Evolutionary conservation across 1,284 basidiomycete species (phyloP), one percentile per base, ranked within the genome.

Genomic region (Wallemia mellicola): DNA sequence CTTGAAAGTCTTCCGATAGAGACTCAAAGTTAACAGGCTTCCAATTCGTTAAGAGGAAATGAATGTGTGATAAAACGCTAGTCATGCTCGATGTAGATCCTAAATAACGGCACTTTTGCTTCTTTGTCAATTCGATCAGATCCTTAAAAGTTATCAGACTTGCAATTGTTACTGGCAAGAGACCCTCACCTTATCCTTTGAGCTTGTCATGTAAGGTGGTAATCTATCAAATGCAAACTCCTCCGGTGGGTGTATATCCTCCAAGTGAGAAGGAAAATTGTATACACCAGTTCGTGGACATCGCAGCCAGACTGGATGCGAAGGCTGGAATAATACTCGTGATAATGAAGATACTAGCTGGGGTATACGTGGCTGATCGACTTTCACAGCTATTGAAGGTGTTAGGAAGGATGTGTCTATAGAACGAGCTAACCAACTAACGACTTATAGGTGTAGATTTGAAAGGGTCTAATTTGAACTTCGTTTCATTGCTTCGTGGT

Each of bases 31-130:
- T 48, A n/a, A 48, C 14, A 48, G 38, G 38, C 22, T 48, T 48
- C 58, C 58, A 59, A 27, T 30, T 24, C 48, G 59, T 22, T 27
- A 61, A 19, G 33, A 58, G 17, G 55, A 59, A 48, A 28, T 59
- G 30, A 14, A 30, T 32, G n/a, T 59, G 58, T 2, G 28, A 25
- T 5, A 59, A 24, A 9, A 59, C 58, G 24, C 24, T 27, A 30
- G 58, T 59, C 58, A 30, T 59, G 24, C 28, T 32, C 3, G 58
- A 59, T 22, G 58, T 59, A 27, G 25, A 27, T 26, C 55, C 55
- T 11, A 57, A 17, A n/a, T 57, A 57, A 25, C 55, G 55, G 24
- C 24, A 28, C 5, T 26, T 27, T 11, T 57, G 25, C 15, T 28
- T 26, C 24, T 28, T 26, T 14, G 55, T 28, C 15, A 57, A 25